Base-by-base conservation (phyloP, 768 basidiomycete genomes). In the Pleurotus citrinopileatus region DNA sequence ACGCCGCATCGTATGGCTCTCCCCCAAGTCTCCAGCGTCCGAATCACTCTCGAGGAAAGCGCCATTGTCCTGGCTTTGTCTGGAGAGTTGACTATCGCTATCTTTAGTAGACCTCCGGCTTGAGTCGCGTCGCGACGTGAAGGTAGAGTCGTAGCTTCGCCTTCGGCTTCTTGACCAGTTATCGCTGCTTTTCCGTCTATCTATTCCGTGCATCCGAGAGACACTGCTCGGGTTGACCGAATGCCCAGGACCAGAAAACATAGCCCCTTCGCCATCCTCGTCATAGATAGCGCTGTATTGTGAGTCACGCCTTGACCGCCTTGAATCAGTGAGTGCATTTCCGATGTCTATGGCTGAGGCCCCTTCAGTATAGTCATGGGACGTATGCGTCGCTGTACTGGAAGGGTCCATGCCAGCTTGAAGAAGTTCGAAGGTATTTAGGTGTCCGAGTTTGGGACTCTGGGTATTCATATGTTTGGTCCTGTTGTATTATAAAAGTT, bases 311-410 rank as follows among this genome's bases (percentile, higher is more conserved):
- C 88, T 77, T n/a, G 80, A 69, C 27, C 70, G 77, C 38, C 76
- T 74, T 48, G 61, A 73, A 57, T 75, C 79, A 29, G 71, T 70
- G n/a, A 87, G 60, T 15, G 80, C 91, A 58, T 74, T 67, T 55
- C 80, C 68, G 40, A 95, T 91, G 56, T 92, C 92, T 26, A 83
- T 73, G 5, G 83, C 75, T 9, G 89, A 86, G 28, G 92, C 92
- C 36, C 91, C 91, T 61, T 94, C 92, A 1, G 92, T 93, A 66
- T 94, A 94, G 71, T 94, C 92, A 53, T 79, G 62, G 3, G 27
- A 48, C 17, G 60, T 40, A 22, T 54, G 56, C 27, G 50, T 53
- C 42, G 74, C 71, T 45, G 74, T 63, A 55, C 71, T 67, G 53
- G 71, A 67, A 40, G 73, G 65, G 48, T 69, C 55, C 78, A 80